These are phyloP conservation scores for Diplocarpon mali DNA, from an alignment of 2,329 filamentous ascomycete genomes.

Conservation along the genomic window DNA sequence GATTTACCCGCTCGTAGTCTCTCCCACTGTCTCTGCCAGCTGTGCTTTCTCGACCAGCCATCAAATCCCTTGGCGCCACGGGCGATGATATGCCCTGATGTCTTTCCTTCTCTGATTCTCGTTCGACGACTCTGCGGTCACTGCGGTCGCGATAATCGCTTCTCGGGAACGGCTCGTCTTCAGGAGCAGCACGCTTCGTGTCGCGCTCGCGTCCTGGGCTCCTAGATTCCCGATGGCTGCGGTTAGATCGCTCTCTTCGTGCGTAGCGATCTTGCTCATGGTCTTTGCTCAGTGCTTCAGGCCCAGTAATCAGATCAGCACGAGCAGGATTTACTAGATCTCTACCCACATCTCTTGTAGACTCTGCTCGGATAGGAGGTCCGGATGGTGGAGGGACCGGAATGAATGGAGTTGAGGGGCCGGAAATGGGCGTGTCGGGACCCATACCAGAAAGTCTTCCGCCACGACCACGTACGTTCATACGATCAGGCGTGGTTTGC, in stretches of 20 bases:
- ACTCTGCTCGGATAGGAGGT: slow-evolving; percentile 8
- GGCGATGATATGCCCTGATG: slow-evolving; percentile 9
- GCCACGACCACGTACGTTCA: slow-evolving; percentile 23
- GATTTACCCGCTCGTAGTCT: slow-evolving; percentile 12
- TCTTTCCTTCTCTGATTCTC: slow-evolving; percentile 12
- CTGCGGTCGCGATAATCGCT: slow-evolving; percentile 24
- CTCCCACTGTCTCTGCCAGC: slow-evolving; percentile 12
- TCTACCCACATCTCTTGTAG: slow-evolving; percentile 15
- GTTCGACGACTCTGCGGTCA: slow-evolving; percentile 12
- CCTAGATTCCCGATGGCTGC: slow-evolving; percentile 24
- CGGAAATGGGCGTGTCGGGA: slow-evolving; percentile 42
- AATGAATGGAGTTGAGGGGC: slow-evolving; percentile 40
- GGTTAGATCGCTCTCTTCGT: slow-evolving; percentile 24
- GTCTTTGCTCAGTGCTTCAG: slow-evolving; percentile 13
- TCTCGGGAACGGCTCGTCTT: slow-evolving; percentile 21
- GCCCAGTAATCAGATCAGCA: slow-evolving; percentile 23
- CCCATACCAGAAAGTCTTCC: slow-evolving; percentile 31
- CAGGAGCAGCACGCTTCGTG: slow-evolving; percentile 18
- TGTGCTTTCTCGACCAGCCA: slow-evolving; percentile 8
- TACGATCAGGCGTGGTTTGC: slow-evolving; percentile 28
- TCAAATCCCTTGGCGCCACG: slow-evolving; percentile 14
- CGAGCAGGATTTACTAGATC: slow-evolving; percentile 22
- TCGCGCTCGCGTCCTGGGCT: slow-evolving; percentile 23
- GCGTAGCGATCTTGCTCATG: slow-evolving; percentile 23
- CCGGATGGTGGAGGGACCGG: slow-evolving; percentile 34